Percentiles rank a stretch among this genome's conserved stretches.
Evolutionary conservation across 345 rosid genomes (phyloP).

Genomic region (Pistacia atlantica): DNA sequence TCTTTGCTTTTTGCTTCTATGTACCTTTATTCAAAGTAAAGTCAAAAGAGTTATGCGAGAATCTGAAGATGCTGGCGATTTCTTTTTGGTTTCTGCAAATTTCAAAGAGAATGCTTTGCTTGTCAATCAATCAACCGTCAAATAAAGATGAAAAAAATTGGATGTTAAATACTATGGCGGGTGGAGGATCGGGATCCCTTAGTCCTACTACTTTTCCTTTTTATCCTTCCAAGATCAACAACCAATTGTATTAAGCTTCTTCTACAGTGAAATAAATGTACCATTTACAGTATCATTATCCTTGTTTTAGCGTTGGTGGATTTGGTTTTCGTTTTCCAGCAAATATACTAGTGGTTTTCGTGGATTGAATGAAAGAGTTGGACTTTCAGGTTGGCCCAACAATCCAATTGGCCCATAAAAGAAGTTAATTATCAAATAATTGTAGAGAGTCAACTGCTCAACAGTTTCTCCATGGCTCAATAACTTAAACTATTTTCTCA

Average conservation of each 20-base stretch:
- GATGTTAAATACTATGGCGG: not conserved
- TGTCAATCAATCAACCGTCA: slow-evolving; percentile 28
- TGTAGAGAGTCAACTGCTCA: too few relatives aligned
- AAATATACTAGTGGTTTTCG: too few relatives aligned
- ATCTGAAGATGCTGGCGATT: slow-evolving; percentile 30
- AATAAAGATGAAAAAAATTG: not conserved
- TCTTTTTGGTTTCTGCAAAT: slow-evolving; percentile 19
- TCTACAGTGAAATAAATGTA: not conserved
- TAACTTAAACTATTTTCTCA: too few relatives aligned
- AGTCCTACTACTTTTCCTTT: slow-evolving; percentile 18
- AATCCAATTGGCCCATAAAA: too few relatives aligned
- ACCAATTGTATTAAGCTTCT: not conserved
- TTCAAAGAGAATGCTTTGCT: slow-evolving; percentile 34
- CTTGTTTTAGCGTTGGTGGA: too few relatives aligned
- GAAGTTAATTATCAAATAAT: too few relatives aligned
- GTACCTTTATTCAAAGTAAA: slow-evolving; percentile 27
- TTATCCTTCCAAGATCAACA: slow-evolving; percentile 8
- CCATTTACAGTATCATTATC: not conserved
- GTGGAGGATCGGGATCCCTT: slow-evolving; percentile 29
- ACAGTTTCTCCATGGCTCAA: too few relatives aligned
- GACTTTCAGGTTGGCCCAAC: too few relatives aligned
- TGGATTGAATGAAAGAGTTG: too few relatives aligned
- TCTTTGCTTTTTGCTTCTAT: slow-evolving; percentile 8
- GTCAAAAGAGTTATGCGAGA: slow-evolving; percentile 15
- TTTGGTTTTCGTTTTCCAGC: too few relatives aligned